Evolutionary conservation across 1,284 basidiomycete genomes (phyloP), one percentile per base, ranked within the genome.

Genomic region (Farysia itapuensis): DNA sequence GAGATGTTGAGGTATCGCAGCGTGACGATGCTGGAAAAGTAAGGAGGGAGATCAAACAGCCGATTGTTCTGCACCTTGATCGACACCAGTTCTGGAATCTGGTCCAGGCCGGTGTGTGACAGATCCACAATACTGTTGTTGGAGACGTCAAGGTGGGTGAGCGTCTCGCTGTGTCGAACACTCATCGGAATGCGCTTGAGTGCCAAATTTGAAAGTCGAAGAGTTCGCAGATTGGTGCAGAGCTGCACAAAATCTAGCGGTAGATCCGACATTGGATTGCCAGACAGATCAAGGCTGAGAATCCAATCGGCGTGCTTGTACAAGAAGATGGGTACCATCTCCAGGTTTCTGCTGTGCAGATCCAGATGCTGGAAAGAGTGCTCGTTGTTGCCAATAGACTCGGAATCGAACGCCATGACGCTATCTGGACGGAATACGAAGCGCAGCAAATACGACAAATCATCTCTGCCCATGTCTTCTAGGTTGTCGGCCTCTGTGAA

Each of bases 161-260:
- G 80, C 4, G 86, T 86, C 12, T 81, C 77, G 48, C 87, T 87
- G 65, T 89, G 84, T 38, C 86, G 84, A 15, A 98, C 84, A 54
- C 86, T 88, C 46, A 86, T 85, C 0, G 94, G 94, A 0, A 98
- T 87, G 51, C 88, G 86, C 79, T 96, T 97, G 81, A 96, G 86
- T 12, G 90, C 89, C 86, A 96, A 92, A 65, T 90, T 85, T n/a
- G 87, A 87, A 43, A 98, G 81, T 8, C 87, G 85, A 38, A 99
- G 84, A 69, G 94, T 91, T 39, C 86, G 86, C 22, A 99, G 82
- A 5, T 81, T 84, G 3, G 84, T 85, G 73, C 92, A 96, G 9
- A 87, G 85, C 78, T 97, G 90, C 39, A 96, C 87, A 75, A 99
- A 98, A 79, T 98, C 95, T 37, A 90, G 84, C 0, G 95, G 95